Base-by-base conservation (phyloP, 805 yeast species). In the Hanseniaspora lachancei region DNA sequence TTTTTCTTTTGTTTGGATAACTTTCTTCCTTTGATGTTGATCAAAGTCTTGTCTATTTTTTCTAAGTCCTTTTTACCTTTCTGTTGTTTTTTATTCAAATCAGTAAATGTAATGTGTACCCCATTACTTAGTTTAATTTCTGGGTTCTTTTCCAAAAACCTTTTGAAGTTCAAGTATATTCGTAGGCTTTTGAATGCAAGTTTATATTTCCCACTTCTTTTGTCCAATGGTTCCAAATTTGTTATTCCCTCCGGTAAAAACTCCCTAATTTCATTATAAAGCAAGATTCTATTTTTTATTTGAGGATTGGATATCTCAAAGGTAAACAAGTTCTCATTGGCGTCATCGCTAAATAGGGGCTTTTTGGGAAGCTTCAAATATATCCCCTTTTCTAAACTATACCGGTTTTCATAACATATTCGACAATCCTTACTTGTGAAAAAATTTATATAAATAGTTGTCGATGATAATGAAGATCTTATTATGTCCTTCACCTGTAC, bases 171-270 rank as follows among this genome's bases (percentile, higher is more conserved):
- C 16, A 29, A 10, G 40, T 39, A 52, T 18, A 44, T 27, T 16
- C 46, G 36, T 10, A 44, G 16, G 6, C 39, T 20, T 24, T 46
- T 43, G 34, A 53, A 53, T 9, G 40, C 32, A 13, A 46, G 16
- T 23, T 44, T 23, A 32, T 34, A 53, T 34, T 53, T 53, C 3
- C 41, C 43, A 24, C 44, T 27, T 12, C 38, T 42, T 41, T 53
- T 53, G n/a, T 38, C 43, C 5, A 18, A 32, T 5, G 48, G 49
- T 20, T 46, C 50, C 23, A 53, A 16, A 39, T 53, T 53, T 2
- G 32, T 21, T 7, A 53, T 53, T 4, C 56, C 56, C 21, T 53
- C 56, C 1, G 56, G 56, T 9, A 53, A n/a, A 27, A 43, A 53
- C 15, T 53, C 56, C 23, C 56, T 46, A 9, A 53, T 4, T 10